These are phyloP conservation scores for Verbascum thapsus DNA, from an alignment of 257 asterid species.

Conservation along the genomic window DNA sequence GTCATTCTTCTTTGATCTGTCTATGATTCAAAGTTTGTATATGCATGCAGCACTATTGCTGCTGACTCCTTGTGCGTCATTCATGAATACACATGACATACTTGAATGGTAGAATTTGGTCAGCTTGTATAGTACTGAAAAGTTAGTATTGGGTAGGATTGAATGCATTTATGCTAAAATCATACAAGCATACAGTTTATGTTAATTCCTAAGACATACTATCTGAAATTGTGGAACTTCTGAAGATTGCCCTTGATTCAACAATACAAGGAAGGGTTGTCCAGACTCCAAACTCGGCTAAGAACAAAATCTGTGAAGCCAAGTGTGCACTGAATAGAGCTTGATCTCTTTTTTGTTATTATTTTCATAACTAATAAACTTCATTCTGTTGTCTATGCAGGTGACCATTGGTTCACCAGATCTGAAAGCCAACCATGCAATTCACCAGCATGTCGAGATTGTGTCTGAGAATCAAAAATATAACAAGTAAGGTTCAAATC, in stretches of 20 bases:
- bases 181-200: conserved; percentile 3
- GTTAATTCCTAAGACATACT: background rate
- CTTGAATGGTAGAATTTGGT: conserved; percentile 4
- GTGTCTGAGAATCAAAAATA: conserved; percentile 88
- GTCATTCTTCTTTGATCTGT: conserved; percentile 24
- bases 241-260: conserved; percentile 17
- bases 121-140: background rate
- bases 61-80: background rate
- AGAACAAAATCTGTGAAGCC: background rate
- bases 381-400: conserved; percentile 37
- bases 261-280: conserved; percentile 9
- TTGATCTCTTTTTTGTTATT: background rate
- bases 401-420: conserved; percentile 88
- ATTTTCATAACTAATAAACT: conserved; percentile 6
- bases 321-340: conserved; percentile 8
- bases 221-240: conserved; percentile 7
- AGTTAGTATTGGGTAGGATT: conserved; percentile 2
- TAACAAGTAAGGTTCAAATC: conserved; percentile 61
- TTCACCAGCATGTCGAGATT: conserved; percentile 88
- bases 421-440: conserved; percentile 95
- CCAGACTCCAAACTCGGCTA: conserved; percentile 4
- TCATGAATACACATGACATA: background rate
- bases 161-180: background rate
- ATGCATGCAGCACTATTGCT: background rate
- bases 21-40: background rate